Evolutionary conservation across 108 stramenopile genomes (phyloP).

Genomic region (Discostella pseudostelligera): DNA sequence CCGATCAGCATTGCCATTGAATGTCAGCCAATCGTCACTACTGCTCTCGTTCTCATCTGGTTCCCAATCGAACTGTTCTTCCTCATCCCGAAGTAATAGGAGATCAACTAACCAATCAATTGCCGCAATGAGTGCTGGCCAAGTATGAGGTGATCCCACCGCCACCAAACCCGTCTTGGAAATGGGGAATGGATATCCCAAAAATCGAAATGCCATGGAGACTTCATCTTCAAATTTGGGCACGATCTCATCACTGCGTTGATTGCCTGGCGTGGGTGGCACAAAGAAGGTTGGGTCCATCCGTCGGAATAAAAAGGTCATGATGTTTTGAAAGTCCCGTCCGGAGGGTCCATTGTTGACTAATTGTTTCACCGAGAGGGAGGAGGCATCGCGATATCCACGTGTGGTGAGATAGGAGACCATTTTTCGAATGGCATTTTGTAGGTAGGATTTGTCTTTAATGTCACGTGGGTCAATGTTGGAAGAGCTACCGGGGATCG

Average conservation of each 20-base stretch:
- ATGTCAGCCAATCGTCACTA: slow-evolving; percentile 44
- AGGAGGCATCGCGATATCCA: slow-evolving; percentile 46
- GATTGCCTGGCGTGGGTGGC: slow-evolving; percentile 1
- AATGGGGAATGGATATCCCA: slow-evolving; percentile 94
- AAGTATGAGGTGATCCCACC: slow-evolving; percentile 97
- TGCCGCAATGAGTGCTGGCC: slow-evolving; percentile 95
- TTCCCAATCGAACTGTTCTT: slow-evolving; percentile 40
- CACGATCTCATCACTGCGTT: slow-evolving; percentile 43
- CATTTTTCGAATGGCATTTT: slow-evolving; percentile 59
- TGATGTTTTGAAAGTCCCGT: slow-evolving; percentile 93
- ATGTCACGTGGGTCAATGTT: slow-evolving; percentile 43
- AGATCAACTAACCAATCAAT: slow-evolving; percentile 96
- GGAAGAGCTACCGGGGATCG: background rate
- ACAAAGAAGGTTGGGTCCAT: slow-evolving; percentile 79
- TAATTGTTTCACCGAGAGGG: slow-evolving; percentile 15
- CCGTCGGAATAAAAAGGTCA: slow-evolving; percentile 89
- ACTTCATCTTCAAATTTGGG: slow-evolving; percentile 97
- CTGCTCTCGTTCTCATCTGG: slow-evolving; percentile 20
- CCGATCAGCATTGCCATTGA: slow-evolving; percentile 57
- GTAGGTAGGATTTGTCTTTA: slow-evolving; percentile 67
- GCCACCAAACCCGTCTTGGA: slow-evolving; percentile 92
- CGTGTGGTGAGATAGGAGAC: slow-evolving; percentile 65
- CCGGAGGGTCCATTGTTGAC: slow-evolving; percentile 76
- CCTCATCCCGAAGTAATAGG: slow-evolving; percentile 32
- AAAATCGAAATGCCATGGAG: slow-evolving; percentile 79